Evolutionary conservation across 805 yeast genomes (phyloP).

Genomic region (Naumovozyma castellii): DNA sequence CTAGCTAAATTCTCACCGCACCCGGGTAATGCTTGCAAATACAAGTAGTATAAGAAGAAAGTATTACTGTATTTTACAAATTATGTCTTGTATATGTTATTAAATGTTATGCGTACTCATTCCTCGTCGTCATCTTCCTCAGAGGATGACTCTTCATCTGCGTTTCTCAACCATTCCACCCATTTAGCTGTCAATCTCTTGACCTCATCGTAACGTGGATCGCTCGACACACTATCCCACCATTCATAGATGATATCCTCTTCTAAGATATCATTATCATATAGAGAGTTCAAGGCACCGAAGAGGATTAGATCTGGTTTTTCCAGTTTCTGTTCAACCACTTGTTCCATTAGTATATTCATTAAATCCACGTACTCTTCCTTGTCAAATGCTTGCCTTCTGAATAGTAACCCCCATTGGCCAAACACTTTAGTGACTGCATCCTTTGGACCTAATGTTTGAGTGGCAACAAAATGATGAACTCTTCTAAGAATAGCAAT

Average conservation of each 20-base stretch:
- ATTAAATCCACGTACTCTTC: constrained; percentile 72
- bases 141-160: constrained; percentile 50
- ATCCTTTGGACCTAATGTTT: constrained; percentile 62
- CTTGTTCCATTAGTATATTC: constrained; percentile 33
- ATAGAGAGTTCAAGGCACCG: constrained; percentile 47
- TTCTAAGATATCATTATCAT: constrained; percentile 72
- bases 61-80: not conserved
- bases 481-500: constrained; percentile 63
- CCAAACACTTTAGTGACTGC: constrained; percentile 69
- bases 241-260: constrained; percentile 73
- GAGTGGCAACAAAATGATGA: constrained; percentile 65
- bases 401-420: constrained; percentile 75
- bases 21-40: not conserved
- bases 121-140: constrained; percentile 43
- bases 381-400: constrained; percentile 74
- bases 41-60: not conserved
- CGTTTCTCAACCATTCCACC: constrained; percentile 80
- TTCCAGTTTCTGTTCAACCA: constrained; percentile 19
- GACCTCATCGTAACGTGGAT: constrained; percentile 38
- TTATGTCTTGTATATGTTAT: not conserved
- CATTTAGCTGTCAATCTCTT: constrained; percentile 57
- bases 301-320: constrained; percentile 30
- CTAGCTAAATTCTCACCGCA: too few species aligned
- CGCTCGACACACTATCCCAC: constrained; percentile 52
- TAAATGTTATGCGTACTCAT: constrained; percentile 1